Conservation (phyloP, 2,329 filamentous ascomycete species). For the Venturia carpophila region DNA sequence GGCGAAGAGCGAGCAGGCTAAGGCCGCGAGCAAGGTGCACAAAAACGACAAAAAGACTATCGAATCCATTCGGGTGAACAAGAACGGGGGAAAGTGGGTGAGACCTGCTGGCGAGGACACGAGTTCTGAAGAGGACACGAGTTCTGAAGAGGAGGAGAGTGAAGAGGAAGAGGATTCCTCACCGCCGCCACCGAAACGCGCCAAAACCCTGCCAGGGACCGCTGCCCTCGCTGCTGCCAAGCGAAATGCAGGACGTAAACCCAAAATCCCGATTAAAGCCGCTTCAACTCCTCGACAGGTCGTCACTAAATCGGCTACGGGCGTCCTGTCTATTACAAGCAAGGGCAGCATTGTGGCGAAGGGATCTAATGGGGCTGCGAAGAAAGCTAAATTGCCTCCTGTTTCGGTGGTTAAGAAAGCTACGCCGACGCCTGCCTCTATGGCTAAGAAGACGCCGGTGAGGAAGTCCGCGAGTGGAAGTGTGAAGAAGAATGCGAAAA, state of each 20-base stretch:
- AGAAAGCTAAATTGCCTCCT: neutral
- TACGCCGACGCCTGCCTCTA: neutral
- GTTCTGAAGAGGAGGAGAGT: neutral
- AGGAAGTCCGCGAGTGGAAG: neutral
- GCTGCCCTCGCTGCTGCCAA: neutral
- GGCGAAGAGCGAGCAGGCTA: neutral
- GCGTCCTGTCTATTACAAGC: neutral
- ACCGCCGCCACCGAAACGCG: neutral
- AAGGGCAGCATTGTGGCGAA: neutral
- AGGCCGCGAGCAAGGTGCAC: neutral
- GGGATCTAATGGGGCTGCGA: neutral
- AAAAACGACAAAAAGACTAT: neutral
- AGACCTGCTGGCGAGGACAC: slow-evolving; percentile 1
- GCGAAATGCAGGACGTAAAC: neutral
- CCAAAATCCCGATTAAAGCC: neutral
- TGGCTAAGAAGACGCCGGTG: neutral
- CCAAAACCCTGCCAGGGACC: neutral
- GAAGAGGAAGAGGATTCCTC: neutral
- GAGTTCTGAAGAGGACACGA: neutral
- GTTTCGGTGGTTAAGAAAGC: neutral
- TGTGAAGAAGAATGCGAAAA: neutral
- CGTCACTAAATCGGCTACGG: neutral
- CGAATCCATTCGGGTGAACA: neutral
- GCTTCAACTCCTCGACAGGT: neutral
- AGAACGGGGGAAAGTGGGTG: neutral